Evolutionary conservation across 2,329 filamentous ascomycete species (phyloP), one percentile per base, ranked within the genome.

Genomic region (Calonectria pseudoturangicola): DNA sequence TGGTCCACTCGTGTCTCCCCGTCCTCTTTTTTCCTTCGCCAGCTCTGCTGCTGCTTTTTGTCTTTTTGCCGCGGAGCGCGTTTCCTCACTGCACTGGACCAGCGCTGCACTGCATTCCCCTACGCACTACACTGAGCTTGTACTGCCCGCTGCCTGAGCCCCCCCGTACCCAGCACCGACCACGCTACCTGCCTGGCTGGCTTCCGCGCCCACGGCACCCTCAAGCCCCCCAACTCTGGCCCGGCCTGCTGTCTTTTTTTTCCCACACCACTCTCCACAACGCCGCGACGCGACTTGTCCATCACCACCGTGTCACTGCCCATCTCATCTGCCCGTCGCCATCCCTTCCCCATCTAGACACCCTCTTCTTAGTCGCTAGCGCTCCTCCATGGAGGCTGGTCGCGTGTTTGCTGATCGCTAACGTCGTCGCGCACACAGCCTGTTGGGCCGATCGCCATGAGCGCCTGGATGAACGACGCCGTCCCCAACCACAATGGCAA

Each of bases 381-480:
- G 77, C 77, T 77, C 77, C 80, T 84, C 83, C 80, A 85, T 85
- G 84, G 85, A 82, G 84, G 82, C 80, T 81, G 81, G 78, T 80
- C 79, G 79, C 76, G 79, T 84, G 79, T 78, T 80, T 82, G 79
- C 82, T 85, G 80, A 84, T 86, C 81, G 84, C 86, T 87, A 84
- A 89, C 87, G 80, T 83, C 81, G 82, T 80, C 79, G 79, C 82
- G 80, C 80, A 80, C 80, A 80, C 81, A 86, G 84, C 81, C 84
- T 84, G 87, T 86, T 82, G 81, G 84, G 83, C 80, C 83, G 83
- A 83, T 86, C 83, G 89, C 89, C 87, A 93, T 93, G 91, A 93
- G 89, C 88, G 90, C 91, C 87, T 93, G 91, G 92, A 92, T 93
- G 88, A 93, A 92, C 85, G 91, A 93, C 85, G 87, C 91, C 86